phyloP scores from a whole-genome alignment of 257 asterid genomes.

The Solanum rostratum region DNA sequence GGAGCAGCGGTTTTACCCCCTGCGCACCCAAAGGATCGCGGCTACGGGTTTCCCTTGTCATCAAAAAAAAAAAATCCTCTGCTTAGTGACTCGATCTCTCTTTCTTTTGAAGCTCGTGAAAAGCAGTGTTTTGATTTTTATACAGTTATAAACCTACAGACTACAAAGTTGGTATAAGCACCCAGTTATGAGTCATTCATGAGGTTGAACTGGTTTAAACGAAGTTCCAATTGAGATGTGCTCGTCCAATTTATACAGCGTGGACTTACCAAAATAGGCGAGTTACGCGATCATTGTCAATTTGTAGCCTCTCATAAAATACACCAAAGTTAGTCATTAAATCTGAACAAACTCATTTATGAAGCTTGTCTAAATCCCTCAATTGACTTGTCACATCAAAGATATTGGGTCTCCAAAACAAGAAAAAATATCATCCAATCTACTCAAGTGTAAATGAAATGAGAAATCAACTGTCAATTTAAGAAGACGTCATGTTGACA shows the following conservation, averaged over 20 bases:
- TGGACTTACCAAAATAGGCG: neutral
- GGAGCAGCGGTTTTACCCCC: too few species aligned
- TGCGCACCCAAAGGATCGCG: too few species aligned
- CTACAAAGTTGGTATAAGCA: neutral
- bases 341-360: neutral
- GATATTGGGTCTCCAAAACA: neutral
- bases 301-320: neutral
- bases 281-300: neutral
- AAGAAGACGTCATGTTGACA: neutral
- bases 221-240: neutral
- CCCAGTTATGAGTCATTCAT: neutral
- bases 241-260: neutral
- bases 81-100: too few species aligned
- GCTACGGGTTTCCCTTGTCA: too few species aligned
- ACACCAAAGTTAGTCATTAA: neutral
- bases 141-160: neutral
- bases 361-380: neutral
- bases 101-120: too few species aligned
- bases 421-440: neutral
- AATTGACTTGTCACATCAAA: neutral
- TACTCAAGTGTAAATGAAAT: neutral
- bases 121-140: neutral
- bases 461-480: neutral
- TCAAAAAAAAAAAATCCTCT: too few species aligned
- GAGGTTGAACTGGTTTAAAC: neutral